Evolutionary conservation across 805 yeast species (phyloP), one percentile per base, ranked within the genome.

Genomic region (Lipomyces kockii): DNA sequence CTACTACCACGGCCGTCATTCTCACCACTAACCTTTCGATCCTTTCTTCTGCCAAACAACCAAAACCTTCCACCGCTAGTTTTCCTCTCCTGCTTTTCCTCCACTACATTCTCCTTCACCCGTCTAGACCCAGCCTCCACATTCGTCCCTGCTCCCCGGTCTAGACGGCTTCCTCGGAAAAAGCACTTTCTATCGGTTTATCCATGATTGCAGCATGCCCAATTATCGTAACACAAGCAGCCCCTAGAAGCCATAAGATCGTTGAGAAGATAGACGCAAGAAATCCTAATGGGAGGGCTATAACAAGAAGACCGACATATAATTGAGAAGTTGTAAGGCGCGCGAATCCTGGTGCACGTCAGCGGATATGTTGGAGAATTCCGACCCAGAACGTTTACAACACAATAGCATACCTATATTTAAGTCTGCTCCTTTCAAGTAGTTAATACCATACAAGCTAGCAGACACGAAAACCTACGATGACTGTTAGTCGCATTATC

Each of bases 151-250:
- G 46, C 25, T 59, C 63, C 58, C 56, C 58, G 37, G 37, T 62
- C 69, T 75, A 82, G 62, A 82, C 84, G 59, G 76, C 66, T 66
- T 89, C 91, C 77, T 92, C 97, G 76, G 92, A 95, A 76, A 94
- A 95, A 22, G 94, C 93, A 51, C 94, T 88, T 81, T 95, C 98
- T 68, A 93, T 88, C 25, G 99, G 99, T 80, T 94, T 95, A 77
- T 95, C 98, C 86, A 95, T 83, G 70, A 94, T 82, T 2, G 93
- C 83, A 58, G 98, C 99, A 79, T 95, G 99, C 2, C 92, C 84
- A 58, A 92, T 80, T 53, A 94, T 90, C 49, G 89, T 78, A 59
- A 89, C 89, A 34, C 89, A 89, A 52, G 95, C 88, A 17, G 97
- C 90, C 73, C 97, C 95, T 73, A 90, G 84, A 73, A 94, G 85